phyloP scores from a whole-genome alignment of 2,329 filamentous ascomycete species.

The Aspergillus luchuensis region DNA sequence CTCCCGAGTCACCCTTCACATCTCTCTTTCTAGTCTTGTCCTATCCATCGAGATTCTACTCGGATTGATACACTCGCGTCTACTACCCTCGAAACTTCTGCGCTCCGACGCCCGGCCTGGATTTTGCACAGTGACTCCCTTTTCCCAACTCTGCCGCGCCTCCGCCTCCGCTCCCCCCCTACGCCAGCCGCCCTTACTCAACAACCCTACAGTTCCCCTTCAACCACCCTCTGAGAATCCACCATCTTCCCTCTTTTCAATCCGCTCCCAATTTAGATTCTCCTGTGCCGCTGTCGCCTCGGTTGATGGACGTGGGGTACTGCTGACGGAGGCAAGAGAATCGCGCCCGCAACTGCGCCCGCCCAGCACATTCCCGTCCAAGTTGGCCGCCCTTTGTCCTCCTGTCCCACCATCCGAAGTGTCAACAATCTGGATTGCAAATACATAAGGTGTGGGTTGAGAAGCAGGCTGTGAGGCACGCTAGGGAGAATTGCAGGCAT shows the following conservation, averaged over 20 bases:
- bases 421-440: neutral
- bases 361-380: neutral
- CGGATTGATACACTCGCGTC: neutral
- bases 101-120: conserved; percentile 14
- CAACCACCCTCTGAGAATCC: neutral
- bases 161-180: conserved; percentile 17
- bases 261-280: neutral
- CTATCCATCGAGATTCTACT: neutral
- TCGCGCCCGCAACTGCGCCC: conserved; percentile 7
- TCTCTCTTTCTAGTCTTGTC: neutral
- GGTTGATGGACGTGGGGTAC: neutral
- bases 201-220: conserved; percentile 12
- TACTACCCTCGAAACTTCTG: neutral
- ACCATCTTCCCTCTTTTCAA: neutral
- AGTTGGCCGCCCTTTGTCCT: neutral
- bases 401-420: neutral
- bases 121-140: conserved; percentile 15
- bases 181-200: conserved; percentile 16
- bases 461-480: conserved; percentile 11
- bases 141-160: conserved; percentile 17
- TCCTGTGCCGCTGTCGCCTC: neutral
- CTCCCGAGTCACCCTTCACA: neutral
- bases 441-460: neutral
- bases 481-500: conserved; percentile 13
- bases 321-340: conserved; percentile 4